Percentiles rank a stretch among this genome's conserved stretches.
Evolutionary conservation across 2,329 filamentous ascomycete species (phyloP).

Genomic region (Ophiostoma sp.): DNA sequence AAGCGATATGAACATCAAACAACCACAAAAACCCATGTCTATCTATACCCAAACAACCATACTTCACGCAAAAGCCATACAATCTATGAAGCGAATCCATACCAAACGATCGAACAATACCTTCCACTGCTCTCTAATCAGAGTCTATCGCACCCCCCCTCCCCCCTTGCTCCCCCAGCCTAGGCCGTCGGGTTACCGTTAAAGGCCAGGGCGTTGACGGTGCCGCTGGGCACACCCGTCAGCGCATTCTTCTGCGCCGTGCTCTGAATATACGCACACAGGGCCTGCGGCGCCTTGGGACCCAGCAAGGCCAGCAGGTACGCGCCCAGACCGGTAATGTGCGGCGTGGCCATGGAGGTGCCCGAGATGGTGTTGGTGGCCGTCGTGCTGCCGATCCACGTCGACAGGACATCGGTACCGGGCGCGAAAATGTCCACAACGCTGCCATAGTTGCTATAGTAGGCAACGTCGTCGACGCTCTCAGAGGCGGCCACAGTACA

Average conservation of each 20-base stretch:
- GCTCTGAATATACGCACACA: conserved; percentile 49
- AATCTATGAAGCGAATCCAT: not conserved
- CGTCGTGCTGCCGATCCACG: conserved; percentile 48
- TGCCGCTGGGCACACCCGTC: conserved; percentile 44
- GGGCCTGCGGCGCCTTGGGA: conserved; percentile 44
- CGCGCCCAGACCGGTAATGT: conserved; percentile 40
- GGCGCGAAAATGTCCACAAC: conserved; percentile 55
- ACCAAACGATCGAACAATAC: not conserved
- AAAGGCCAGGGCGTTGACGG: conserved; percentile 56
- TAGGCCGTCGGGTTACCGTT: conserved; percentile 48
- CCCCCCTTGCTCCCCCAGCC: not conserved
- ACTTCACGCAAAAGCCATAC: not conserved
- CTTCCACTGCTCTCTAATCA: not conserved
- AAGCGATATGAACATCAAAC: no score
- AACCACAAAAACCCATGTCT: not conserved
- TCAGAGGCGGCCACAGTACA: conserved; percentile 57
- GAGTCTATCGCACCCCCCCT: not conserved
- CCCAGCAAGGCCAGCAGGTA: conserved; percentile 50
- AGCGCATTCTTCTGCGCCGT: conserved; percentile 46
- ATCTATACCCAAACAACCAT: not conserved
- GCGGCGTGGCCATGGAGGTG: conserved; percentile 45
- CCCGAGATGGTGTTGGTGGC: conserved; percentile 48
- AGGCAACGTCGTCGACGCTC: conserved; percentile 42
- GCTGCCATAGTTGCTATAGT: conserved; percentile 55
- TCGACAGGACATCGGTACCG: conserved; percentile 48